Conservation (phyloP, 345 rosid species). For the Gossypium raimondii region DNA sequence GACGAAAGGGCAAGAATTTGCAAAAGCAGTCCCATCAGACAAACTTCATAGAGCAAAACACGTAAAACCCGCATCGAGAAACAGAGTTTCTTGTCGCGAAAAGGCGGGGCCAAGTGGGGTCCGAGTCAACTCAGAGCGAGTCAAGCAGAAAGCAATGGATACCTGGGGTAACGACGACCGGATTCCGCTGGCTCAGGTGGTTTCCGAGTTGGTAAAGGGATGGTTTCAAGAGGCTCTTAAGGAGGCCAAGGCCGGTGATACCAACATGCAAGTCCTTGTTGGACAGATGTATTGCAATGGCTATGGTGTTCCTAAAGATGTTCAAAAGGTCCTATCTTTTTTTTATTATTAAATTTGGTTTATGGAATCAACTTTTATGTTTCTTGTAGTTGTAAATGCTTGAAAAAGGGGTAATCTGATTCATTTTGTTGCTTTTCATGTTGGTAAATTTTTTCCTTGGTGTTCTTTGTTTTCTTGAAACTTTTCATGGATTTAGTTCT, state of each 20-base stretch:
- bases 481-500: not conserved
- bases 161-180: constrained; percentile 31
- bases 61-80: constrained; percentile 23
- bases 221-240: constrained; percentile 81
- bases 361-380: not conserved
- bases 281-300: constrained; percentile 87
- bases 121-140: constrained; percentile 28
- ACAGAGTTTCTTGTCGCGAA: constrained; percentile 27
- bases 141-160: constrained; percentile 41
- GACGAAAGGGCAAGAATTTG: constrained; percentile 39
- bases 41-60: constrained; percentile 31
- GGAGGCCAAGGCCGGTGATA: constrained; percentile 74
- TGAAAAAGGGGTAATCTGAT: not conserved
- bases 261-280: constrained; percentile 71
- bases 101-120: constrained; percentile 22
- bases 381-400: not conserved
- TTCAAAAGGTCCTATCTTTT: constrained; percentile 47
- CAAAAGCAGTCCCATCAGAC: constrained; percentile 43
- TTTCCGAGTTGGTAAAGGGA: constrained; percentile 61
- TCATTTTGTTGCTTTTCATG: constrained; percentile 1
- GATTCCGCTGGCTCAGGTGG: constrained; percentile 60
- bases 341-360: not conserved
- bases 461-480: not conserved
- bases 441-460: too few relatives aligned
- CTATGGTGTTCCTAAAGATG: constrained; percentile 71